Conservation (phyloP, 306 rosid genomes). For the Acacia crassicarpa region DNA sequence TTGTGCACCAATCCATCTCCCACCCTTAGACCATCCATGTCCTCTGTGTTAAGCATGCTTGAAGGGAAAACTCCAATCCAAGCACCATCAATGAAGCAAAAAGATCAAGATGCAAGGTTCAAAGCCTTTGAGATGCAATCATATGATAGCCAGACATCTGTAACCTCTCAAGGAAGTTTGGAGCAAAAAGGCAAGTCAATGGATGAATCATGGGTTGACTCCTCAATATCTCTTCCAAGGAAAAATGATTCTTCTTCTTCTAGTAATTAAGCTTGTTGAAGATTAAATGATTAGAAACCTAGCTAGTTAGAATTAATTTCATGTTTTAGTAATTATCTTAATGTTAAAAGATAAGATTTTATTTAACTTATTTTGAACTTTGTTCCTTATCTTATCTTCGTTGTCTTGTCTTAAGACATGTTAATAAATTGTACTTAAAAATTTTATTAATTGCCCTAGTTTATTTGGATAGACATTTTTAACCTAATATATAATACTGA, state of each 20-base stretch:
- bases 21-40: slow-evolving; percentile 84
- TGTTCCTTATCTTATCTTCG: too few species aligned
- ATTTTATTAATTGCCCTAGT: too few species aligned
- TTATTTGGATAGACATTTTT: too few species aligned
- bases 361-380: too few species aligned
- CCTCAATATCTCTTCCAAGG: slow-evolving; percentile 50
- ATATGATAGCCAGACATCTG: slow-evolving; percentile 58
- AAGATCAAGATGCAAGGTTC: slow-evolving; percentile 53
- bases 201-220: slow-evolving; percentile 66
- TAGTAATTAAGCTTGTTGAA: slow-evolving; percentile 36
- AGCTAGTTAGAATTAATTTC: too few species aligned
- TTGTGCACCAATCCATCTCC: slow-evolving; percentile 91
- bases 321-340: too few species aligned
- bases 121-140: slow-evolving; percentile 63
- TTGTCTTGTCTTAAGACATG: too few species aligned
- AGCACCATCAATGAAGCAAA: slow-evolving; percentile 52
- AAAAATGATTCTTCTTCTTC: slow-evolving; percentile 37
- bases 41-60: slow-evolving; percentile 83
- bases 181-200: slow-evolving; percentile 42
- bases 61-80: slow-evolving; percentile 66
- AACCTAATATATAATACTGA: too few species aligned
- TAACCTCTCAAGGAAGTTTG: slow-evolving; percentile 42
- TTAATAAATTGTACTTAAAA: too few species aligned
- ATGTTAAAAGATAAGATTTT: too few species aligned
- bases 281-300: not conserved